Base-by-base conservation (phyloP, 108 stramenopile species). In the Cyclotella sp. region DNA sequence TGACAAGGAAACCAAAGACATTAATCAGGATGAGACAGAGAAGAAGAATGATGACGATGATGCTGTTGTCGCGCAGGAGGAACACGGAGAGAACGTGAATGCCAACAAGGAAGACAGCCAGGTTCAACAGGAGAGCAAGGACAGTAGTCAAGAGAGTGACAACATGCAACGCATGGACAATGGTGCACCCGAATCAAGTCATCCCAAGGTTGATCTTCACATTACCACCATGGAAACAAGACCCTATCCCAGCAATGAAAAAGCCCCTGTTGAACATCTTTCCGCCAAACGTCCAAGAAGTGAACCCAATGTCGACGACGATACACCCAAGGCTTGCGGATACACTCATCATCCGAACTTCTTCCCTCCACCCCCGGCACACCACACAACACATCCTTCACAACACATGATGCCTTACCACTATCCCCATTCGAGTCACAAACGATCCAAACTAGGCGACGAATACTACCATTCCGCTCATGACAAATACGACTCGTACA, bases 291-390 rank as follows among this genome's bases (percentile, higher is more conserved):
- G 63, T 24, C 45, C 63, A 10, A 42, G 63, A 64, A 27, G 26
- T 19, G 63, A 64, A 64, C 21, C 26, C 9, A 64, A 44, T 21
- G 49, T 68, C 40, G 67, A 68, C 49, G 67, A 68, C 16, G 44
- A 52, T 21, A 68, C 67, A 0, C 67, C 67, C 67, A 68, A 68
- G 29, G 67, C 67, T 3, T 27, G 67, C 18, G 49, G 12, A 26
- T 51, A 19, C 44, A 43, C 21, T 19, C 49, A 34, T 47, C 64
- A 45, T 14, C 34, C 12, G 1, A 30, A 10, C 39, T 39, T 18
- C 40, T 62, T 40, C 61, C 34, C 15, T 30, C n/a, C 30, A 62
- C 61, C 13, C 19, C 22, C 55, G 3, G 1, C 55, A 12, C 55
- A 19, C 11, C 55, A 57, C 5, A 1, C 55, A 57, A 8, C 55